Evolutionary conservation across 148 eudicot genomes (phyloP).

Genomic region (Persicaria maculosa): DNA sequence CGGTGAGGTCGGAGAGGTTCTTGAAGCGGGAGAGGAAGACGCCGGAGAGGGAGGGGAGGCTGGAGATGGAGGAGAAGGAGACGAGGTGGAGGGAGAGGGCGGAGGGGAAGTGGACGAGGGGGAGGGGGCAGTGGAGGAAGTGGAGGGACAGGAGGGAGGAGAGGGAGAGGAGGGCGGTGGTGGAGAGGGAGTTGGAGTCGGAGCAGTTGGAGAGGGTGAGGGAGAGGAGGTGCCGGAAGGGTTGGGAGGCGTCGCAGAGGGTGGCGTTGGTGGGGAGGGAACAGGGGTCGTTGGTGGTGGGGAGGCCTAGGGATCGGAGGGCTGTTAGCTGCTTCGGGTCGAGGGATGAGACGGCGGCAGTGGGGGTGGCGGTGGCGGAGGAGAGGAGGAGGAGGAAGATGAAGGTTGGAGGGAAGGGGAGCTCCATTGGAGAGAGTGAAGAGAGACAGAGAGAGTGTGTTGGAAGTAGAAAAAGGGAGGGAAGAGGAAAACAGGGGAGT

Average conservation of each 20-base stretch:
- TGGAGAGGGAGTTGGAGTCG: conserved; percentile 35
- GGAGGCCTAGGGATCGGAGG: conserved; percentile 16
- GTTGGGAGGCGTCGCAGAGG: conserved; percentile 46
- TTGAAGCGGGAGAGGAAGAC: conserved; percentile 26
- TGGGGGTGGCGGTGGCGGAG: conserved; percentile 17
- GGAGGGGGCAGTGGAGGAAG: conserved; percentile 48
- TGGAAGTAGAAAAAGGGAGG: background rate
- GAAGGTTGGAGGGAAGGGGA: background rate
- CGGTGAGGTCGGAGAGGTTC: conserved; percentile 39
- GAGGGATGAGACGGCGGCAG: conserved; percentile 16
- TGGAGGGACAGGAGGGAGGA: conserved; percentile 43
- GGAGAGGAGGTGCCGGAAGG: conserved; percentile 59
- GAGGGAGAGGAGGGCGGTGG: conserved; percentile 57
- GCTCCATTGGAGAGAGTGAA: background rate
- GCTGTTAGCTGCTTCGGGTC: conserved; percentile 16
- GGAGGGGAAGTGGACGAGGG: conserved; percentile 22
- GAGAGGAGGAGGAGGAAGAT: conserved; percentile 13
- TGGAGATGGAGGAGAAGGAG: conserved; percentile 33
- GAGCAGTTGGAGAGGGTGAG: conserved; percentile 64
- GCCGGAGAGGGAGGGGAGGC: conserved; percentile 28
- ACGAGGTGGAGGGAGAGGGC: conserved; percentile 25
- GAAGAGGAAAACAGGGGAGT: conserved; percentile 4
- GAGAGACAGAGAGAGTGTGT: background rate
- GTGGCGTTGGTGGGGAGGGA: conserved; percentile 31
- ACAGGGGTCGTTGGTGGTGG: conserved; percentile 40